Base-by-base conservation (phyloP, 1,284 basidiomycete species). In the Pisolithus thermaeus region DNA sequence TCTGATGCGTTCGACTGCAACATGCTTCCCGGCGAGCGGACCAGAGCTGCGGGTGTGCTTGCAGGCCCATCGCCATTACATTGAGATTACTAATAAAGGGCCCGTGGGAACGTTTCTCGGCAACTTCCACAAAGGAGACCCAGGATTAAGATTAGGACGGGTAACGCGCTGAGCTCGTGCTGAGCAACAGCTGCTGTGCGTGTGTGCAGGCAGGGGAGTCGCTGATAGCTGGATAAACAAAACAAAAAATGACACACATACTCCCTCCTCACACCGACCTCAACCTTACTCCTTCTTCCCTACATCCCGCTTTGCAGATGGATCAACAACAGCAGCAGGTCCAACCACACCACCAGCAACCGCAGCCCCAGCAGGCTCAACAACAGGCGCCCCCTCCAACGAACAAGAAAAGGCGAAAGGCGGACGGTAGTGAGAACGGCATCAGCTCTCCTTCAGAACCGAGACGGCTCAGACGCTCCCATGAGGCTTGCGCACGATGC, bases 401-500 rank as follows among this genome's bases (percentile, higher is more conserved):
- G 81, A 52, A 80, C 77, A 74, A 83, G 83, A 69, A 74, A 70
- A 41, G 80, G 75, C 54, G 68, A 73, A 83, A 83, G 66, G 71
- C 69, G 2, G 80, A 80, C 48, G 65, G 70, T 4, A 73, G 72
- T 23, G 73, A 73, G 20, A 83, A 83, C 47, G 81, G 83, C 37
- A 69, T 71, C 49, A 52, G 70, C 38, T 67, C 77, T 27, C 70
- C 78, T 49, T 76, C 81, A 52, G 87, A 89, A 66, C 84, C 87
- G 47, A 79, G 88, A 61, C 80, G 88, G 54, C 78, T 91, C 62
- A 77, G 88, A 61, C 81, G 89, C 62, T 90, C 87, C 61, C 88
- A 91, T 73, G 89, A 91, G 71, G 88, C 88, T 57, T 91, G 88
- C 76, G 83, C 87, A 58, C 80, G 89, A 66, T 91, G 89, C 77